Percentiles rank a stretch among this genome's conserved stretches.
These are phyloP conservation scores for Pulicaria dysenterica DNA, from an alignment of 129 eudicot genomes.

Conservation along the genomic window DNA sequence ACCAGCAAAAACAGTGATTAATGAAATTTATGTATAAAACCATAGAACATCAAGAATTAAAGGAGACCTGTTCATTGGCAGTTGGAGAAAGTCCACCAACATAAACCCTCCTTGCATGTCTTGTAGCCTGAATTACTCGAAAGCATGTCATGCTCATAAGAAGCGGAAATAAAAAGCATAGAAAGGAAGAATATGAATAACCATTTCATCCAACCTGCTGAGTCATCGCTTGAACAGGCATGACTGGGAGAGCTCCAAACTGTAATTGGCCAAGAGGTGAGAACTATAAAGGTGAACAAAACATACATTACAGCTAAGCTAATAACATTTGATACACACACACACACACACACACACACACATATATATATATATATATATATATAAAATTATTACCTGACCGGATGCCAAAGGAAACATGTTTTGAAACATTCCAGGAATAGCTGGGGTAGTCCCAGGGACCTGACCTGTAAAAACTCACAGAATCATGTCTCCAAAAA, in stretches of 20 bases:
- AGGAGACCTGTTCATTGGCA: slow-evolving; percentile 89
- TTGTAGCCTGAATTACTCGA: slow-evolving; percentile 70
- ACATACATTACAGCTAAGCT: too few species aligned
- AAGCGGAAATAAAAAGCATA: neutral
- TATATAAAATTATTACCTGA: slow-evolving; percentile 52
- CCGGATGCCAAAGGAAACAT: slow-evolving; percentile 70
- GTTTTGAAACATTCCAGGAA: slow-evolving; percentile 84
- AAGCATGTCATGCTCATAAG: neutral
- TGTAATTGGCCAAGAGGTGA: slow-evolving; percentile 33
- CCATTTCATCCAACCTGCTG: slow-evolving; percentile 70
- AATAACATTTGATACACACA: too few species aligned
- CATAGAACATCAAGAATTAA: neutral
- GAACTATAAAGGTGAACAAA: neutral
- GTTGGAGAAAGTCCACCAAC: slow-evolving; percentile 96
- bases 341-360: too few species aligned
- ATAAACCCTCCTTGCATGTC: slow-evolving; percentile 98
- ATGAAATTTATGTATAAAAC: neutral
- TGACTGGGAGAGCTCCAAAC: slow-evolving; percentile 85
- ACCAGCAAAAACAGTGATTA: neutral
- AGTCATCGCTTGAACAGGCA: slow-evolving; percentile 99
- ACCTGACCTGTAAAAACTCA: slow-evolving; percentile 66
- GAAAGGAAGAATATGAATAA: neutral
- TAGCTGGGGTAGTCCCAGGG: slow-evolving; percentile 63
- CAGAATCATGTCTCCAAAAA: slow-evolving; percentile 36
- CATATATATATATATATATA: too few species aligned